Evolutionary conservation across 139 green algal genomes (phyloP).

Genomic region (Trebouxia sp.): DNA sequence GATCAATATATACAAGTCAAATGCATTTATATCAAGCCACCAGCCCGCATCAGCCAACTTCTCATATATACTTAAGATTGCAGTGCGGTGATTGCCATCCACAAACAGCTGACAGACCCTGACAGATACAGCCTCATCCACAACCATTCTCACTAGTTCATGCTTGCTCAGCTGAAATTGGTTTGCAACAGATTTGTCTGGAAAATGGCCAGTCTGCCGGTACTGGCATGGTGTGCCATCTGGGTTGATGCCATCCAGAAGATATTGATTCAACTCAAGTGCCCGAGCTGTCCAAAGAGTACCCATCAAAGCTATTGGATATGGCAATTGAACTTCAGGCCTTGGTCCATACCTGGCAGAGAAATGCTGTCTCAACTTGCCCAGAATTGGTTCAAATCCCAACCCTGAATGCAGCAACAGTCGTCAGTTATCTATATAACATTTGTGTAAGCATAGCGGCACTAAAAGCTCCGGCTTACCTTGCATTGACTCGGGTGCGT

Average conservation of each 20-base stretch:
- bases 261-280: background rate
- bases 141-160: conserved; percentile 20
- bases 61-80: conserved; percentile 25
- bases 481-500: too few species aligned
- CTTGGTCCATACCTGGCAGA: conserved; percentile 26
- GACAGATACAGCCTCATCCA: conserved; percentile 5
- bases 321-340: conserved; percentile 11
- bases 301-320: conserved; percentile 3
- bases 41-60: conserved; percentile 27
- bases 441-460: background rate
- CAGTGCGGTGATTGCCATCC: conserved; percentile 23
- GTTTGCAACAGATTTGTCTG: background rate
- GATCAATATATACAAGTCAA: conserved; percentile 20
- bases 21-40: conserved; percentile 5
- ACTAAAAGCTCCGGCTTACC: conserved; percentile 3
- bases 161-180: conserved; percentile 9
- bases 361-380: background rate
- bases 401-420: conserved; percentile 11
- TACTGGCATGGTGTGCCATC: conserved; percentile 17
- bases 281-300: background rate
- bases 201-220: background rate
- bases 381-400: background rate
- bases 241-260: conserved; percentile 15
- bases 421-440: conserved; percentile 1
- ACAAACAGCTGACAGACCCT: conserved; percentile 26